A percentile compares a stretch with the other conserved stretches of the same genome.
phyloP scores from a whole-genome alignment of 352 stramenopile species.

The Blastocystis sp. region DNA sequence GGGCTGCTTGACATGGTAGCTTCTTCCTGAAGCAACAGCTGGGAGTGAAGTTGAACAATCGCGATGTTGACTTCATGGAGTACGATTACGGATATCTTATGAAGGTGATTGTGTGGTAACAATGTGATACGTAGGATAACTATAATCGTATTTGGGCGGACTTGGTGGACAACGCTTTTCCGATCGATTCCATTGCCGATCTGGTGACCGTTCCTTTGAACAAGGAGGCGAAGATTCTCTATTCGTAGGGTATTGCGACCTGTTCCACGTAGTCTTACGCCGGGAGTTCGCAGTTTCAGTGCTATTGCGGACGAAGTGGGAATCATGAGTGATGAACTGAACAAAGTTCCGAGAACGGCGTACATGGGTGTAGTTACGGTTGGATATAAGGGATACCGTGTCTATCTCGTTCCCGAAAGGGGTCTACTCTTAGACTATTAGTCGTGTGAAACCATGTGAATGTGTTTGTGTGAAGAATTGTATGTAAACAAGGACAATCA shows the following conservation, averaged over 20 bases:
- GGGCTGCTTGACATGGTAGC: not conserved
- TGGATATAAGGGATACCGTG: slow-evolving; percentile 41
- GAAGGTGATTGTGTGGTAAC: not conserved
- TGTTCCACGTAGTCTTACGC: slow-evolving; percentile 62
- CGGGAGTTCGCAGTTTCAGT: slow-evolving; percentile 60
- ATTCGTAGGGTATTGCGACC: not conserved
- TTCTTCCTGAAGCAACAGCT: slow-evolving; percentile 62
- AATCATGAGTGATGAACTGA: slow-evolving; percentile 72
- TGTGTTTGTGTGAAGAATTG: not conserved
- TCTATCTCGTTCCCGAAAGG: slow-evolving; percentile 50
- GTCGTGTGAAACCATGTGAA: not conserved
- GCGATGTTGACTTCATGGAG: slow-evolving; percentile 59
- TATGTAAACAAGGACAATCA: not conserved
- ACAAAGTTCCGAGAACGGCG: slow-evolving; percentile 66
- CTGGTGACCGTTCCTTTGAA: not conserved
- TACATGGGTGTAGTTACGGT: slow-evolving; percentile 72
- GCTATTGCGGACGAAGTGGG: slow-evolving; percentile 63
- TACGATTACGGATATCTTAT: slow-evolving; percentile 67
- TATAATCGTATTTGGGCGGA: slow-evolving; percentile 61
- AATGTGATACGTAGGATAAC: not conserved
- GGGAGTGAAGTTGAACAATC: slow-evolving; percentile 65
- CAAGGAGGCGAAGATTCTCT: not conserved
- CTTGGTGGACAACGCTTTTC: slow-evolving; percentile 17
- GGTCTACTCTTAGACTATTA: slow-evolving; percentile 1
- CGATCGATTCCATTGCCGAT: not conserved